These are phyloP conservation scores for Leptographium flavum DNA, from an alignment of 2,329 filamentous ascomycete genomes.

Conservation along the genomic window DNA sequence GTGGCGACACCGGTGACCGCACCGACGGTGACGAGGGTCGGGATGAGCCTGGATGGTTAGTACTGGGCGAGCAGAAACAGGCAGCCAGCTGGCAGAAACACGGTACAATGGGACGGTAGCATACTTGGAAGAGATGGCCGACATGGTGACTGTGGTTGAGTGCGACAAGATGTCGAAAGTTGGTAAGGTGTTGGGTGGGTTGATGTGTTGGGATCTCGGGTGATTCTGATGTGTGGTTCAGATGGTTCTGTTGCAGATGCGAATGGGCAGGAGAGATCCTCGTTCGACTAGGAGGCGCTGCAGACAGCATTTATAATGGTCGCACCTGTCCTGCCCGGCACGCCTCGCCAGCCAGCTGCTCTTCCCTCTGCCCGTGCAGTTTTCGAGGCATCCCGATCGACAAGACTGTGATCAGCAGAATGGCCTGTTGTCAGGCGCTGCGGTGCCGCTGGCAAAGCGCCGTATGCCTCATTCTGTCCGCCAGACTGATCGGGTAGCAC, in stretches of 20 bases:
- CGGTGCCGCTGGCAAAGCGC: too few relatives aligned
- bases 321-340: neutral
- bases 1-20: constrained; percentile 15
- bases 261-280: neutral
- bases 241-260: neutral
- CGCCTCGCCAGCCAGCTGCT: too few relatives aligned
- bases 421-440: constrained; percentile 1
- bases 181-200: neutral
- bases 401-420: neutral
- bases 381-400: neutral
- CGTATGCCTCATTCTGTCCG: too few relatives aligned
- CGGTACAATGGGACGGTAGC: neutral
- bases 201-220: neutral
- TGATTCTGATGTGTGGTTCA: neutral
- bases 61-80: too few relatives aligned
- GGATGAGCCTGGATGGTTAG: constrained; percentile 7
- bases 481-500: too few relatives aligned
- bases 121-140: constrained; percentile 1
- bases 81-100: neutral
- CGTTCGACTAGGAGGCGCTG: neutral
- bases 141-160: neutral
- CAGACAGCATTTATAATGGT: neutral
- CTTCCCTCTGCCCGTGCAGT: too few relatives aligned
- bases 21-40: constrained; percentile 8
- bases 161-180: neutral